Percentiles rank a stretch among this genome's conserved stretches.
These are phyloP conservation scores for Tetracladium marchalianum DNA, from an alignment of 495 filamentous ascomycete genomes.

Conservation along the genomic window DNA sequence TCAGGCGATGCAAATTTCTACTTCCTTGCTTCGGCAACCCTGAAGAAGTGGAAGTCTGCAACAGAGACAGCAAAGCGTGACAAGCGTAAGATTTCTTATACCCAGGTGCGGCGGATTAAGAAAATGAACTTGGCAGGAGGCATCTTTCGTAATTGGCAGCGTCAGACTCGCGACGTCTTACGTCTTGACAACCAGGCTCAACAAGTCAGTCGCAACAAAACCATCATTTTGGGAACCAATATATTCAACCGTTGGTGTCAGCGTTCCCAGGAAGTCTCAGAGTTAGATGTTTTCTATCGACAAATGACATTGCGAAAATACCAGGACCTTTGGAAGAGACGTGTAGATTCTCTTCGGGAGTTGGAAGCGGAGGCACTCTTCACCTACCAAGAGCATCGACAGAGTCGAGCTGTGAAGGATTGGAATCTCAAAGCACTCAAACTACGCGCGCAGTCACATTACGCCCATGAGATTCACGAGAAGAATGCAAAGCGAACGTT, in stretches of 20 bases:
- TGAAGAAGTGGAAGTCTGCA: conserved; percentile 47
- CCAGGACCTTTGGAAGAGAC: conserved; percentile 36
- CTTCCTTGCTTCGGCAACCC: conserved; percentile 39
- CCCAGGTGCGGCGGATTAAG: conserved; percentile 40
- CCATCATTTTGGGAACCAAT: conserved; percentile 27
- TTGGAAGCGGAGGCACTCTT: conserved; percentile 39
- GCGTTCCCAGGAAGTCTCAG: conserved; percentile 21
- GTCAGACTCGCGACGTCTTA: conserved; percentile 27
- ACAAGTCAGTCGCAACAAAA: conserved; percentile 28
- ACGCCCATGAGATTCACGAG: conserved; percentile 27
- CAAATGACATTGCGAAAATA: conserved; percentile 29
- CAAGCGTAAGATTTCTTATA: conserved; percentile 51
- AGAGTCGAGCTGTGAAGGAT: conserved; percentile 34
- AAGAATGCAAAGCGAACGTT: conserved; percentile 40
- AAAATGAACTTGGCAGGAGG: conserved; percentile 49
- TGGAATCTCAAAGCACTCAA: conserved; percentile 34
- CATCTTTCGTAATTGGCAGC: conserved; percentile 35
- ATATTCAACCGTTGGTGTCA: conserved; percentile 35
- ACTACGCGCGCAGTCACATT: conserved; percentile 22
- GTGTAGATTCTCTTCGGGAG: conserved; percentile 28
- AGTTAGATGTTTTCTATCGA: conserved; percentile 10
- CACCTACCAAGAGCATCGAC: conserved; percentile 33
- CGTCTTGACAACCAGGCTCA: conserved; percentile 35
- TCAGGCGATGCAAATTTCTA: conserved; percentile 49
- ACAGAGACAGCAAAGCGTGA: conserved; percentile 38